Evolutionary conservation across 2,329 filamentous ascomycete species (phyloP), one percentile per base, ranked within the genome.

Genomic region (Myotisia sp.): DNA sequence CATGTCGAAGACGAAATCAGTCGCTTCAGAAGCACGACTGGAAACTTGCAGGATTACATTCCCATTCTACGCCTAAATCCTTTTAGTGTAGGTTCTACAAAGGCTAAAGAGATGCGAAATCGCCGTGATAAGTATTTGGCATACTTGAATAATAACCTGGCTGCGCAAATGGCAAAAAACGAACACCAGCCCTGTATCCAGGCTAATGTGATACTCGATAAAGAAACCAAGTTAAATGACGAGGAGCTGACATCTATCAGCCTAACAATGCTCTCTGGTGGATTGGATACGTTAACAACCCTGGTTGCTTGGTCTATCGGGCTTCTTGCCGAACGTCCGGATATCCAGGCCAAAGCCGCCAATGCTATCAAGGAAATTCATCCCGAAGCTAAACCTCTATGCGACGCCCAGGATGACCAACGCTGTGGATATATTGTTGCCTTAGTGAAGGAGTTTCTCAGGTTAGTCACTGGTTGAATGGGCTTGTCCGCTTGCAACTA

Each of bases 201-300:
- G 40, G 73, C 71, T 3, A 79, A 77, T 40, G 67, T 78, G 20
- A 76, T 78, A 39, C 55, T 68, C 29, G 74, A 78, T 42, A 66
- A 71, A 43, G 74, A 78, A 23, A 68, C 72, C 0, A 72, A 69
- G 41, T 55, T 79, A 10, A 75, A 70, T 52, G 63, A 65, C 24
- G 71, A 70, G 32, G 75, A 79, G 42, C 60, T 79, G 22, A 76
- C 66, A 0, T 74, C 69, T 0, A 79, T 79, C 44, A 75, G 70
- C 41, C 52, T 79, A 40, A 79, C 74, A 1, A 79, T 80, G 75
- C 56, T 79, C 3, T 74, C 71, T 0, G 75, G 74, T 1, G 75
- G 75, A 0, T 57, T 79, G 3, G 75, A 79, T 41, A 79, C 76
- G 0, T 65, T 79, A 22, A 76, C 73, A 1, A 78, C 74, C 0